Percentiles rank a stretch among this genome's conserved stretches.
Conservation (phyloP, 768 basidiomycete species). For the Boletus barrowsii region DNA sequence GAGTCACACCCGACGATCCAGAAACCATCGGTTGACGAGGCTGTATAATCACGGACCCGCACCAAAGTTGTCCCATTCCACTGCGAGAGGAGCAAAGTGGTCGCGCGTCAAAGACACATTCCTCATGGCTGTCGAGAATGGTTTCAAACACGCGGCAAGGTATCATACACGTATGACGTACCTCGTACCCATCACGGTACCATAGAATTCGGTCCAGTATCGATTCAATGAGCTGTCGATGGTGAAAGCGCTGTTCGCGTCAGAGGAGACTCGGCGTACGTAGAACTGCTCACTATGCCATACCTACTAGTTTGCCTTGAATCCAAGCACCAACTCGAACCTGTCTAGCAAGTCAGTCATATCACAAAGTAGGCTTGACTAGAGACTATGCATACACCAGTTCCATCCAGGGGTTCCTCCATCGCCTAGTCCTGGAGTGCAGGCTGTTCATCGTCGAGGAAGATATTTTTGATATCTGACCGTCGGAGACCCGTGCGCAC, state of each 20-base stretch:
- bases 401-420: not conserved
- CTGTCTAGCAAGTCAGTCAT: not conserved
- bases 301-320: not conserved
- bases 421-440: not conserved
- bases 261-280: not conserved
- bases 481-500: conserved; percentile 32
- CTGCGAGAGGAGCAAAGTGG: conserved; percentile 3
- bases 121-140: conserved; percentile 48
- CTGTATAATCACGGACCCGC: not conserved
- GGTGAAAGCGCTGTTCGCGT: conserved; percentile 39
- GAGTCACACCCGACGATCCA: not conserved
- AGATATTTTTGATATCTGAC: conserved; percentile 62
- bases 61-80: conserved; percentile 51
- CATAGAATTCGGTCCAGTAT: conserved; percentile 49
- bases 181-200: conserved; percentile 67
- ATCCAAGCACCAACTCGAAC: not conserved
- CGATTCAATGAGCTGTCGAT: conserved; percentile 58
- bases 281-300: conserved; percentile 16
- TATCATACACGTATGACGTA: conserved; percentile 11
- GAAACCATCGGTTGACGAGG: not conserved
- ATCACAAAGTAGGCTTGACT: not conserved
- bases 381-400: not conserved
- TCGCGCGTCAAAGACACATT: conserved; percentile 30
- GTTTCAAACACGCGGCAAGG: not conserved
- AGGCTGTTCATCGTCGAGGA: not conserved